phyloP scores from a whole-genome alignment of 371 early-diverging fungal genomes.

The Mucor piriformis region DNA sequence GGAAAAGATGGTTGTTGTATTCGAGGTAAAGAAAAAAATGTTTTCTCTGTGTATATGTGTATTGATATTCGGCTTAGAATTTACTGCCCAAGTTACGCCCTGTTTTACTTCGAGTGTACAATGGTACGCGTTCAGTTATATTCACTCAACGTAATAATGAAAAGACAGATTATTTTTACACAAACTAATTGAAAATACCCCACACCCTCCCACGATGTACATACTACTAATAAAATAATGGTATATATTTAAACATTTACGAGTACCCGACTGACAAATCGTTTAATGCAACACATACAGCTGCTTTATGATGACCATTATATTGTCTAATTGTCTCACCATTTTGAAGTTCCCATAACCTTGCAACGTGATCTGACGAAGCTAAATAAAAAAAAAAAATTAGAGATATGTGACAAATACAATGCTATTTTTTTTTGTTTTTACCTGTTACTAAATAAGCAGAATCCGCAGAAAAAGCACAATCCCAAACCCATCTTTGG shows the following conservation, averaged over 20 bases:
- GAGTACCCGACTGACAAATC: slow-evolving; percentile 67
- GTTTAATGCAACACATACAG: slow-evolving; percentile 90
- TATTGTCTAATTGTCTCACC: slow-evolving; percentile 90
- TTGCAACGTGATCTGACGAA: slow-evolving; percentile 87
- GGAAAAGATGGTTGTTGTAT: slow-evolving; percentile 69
- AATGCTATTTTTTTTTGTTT: slow-evolving; percentile 44
- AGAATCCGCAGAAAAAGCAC: slow-evolving; percentile 91
- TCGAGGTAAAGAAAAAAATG: slow-evolving; percentile 54
- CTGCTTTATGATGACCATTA: slow-evolving; percentile 90
- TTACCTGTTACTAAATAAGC: slow-evolving; percentile 79
- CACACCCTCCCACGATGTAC: too few species aligned
- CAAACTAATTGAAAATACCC: neutral
- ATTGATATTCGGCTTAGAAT: slow-evolving; percentile 37
- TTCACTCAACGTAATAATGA: slow-evolving; percentile 40
- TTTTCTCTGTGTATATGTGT: neutral
- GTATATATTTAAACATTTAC: slow-evolving; percentile 16
- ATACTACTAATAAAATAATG: slow-evolving; percentile 6
- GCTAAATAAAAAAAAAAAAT: slow-evolving; percentile 37
- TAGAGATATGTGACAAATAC: neutral
- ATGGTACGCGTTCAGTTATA: slow-evolving; percentile 58
- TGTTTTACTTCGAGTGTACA: slow-evolving; percentile 56
- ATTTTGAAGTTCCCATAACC: slow-evolving; percentile 83
- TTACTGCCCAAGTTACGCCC: slow-evolving; percentile 55
- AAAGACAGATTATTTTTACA: slow-evolving; percentile 2
- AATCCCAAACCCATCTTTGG: slow-evolving; percentile 95